phyloP scores from a whole-genome alignment of 1,284 basidiomycete genomes.

The Malassezia caprae region DNA sequence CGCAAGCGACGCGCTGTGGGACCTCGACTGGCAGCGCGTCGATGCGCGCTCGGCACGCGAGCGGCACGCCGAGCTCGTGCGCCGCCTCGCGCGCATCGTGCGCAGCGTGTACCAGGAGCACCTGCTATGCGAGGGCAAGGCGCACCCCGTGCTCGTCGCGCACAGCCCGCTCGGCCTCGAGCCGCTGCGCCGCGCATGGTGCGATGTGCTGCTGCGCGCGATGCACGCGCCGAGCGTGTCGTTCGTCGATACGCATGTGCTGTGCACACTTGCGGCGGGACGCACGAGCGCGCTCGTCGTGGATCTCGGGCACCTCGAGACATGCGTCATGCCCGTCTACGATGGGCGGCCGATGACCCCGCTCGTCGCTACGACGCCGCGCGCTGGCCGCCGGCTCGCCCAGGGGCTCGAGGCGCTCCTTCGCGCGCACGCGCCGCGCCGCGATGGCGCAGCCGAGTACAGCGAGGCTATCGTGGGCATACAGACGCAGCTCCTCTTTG shows the following conservation, averaged over 20 bases:
- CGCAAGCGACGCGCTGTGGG: constrained; percentile 28
- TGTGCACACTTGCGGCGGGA: constrained; percentile 73
- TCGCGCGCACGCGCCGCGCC: constrained; percentile 7
- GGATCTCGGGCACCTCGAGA: constrained; percentile 81
- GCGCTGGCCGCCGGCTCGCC: constrained; percentile 24
- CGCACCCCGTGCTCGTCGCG: constrained; percentile 79
- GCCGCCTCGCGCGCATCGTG: constrained; percentile 26
- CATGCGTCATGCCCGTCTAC: constrained; percentile 65
- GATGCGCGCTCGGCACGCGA: constrained; percentile 19
- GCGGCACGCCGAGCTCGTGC: constrained; percentile 24
- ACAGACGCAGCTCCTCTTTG: constrained; percentile 32
- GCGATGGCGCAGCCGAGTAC: not conserved
- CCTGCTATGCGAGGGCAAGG: constrained; percentile 81
- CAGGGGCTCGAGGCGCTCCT: constrained; percentile 21
- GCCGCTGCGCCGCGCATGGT: constrained; percentile 75
- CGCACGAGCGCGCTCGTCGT: constrained; percentile 83
- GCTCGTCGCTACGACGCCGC: constrained; percentile 18
- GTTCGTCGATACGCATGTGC: constrained; percentile 63
- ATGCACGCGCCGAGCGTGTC: constrained; percentile 80
- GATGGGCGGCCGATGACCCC: constrained; percentile 27
- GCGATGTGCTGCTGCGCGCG: constrained; percentile 77
- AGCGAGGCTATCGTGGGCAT: constrained; percentile 24
- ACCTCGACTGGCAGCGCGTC: constrained; percentile 23
- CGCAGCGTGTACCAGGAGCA: constrained; percentile 50
- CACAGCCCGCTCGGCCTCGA: constrained; percentile 79